Base-by-base conservation (phyloP, 2,329 filamentous ascomycete genomes). In the Fusarium aywerte region DNA sequence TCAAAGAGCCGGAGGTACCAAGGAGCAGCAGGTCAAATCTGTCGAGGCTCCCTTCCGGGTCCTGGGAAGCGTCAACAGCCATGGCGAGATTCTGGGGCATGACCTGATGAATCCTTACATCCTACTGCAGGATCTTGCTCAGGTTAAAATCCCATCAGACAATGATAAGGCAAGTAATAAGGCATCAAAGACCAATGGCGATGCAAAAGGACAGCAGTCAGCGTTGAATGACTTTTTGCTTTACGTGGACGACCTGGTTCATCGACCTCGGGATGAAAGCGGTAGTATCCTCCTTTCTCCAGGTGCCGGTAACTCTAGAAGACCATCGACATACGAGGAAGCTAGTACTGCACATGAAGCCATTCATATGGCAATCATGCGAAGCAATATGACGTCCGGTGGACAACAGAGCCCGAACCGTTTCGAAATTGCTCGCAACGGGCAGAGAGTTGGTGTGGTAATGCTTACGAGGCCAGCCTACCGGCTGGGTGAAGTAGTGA, bases 51-150 rank as follows among this genome's bases (percentile, higher is more conserved):
- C 96, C 0, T 97, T 99, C 75, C 89, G 96, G 39, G 92, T 99
- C 4, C 87, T 98, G 50, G 95, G 95, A 38, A 96, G 95, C 70
- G 95, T 99, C 35, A 96, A 97, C 79, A 88, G 88, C 62, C 87
- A 93, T 70, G 95, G 95, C 67, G 92, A 97, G 73, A 90, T 97
- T 32, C 85, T 97, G 15, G 93, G 93, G 2, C 95, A 99, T 77
- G 95, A 99, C 77, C 83, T 99, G 15, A 97, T 97, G 90, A 91
- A 89, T 36, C 96, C 96, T 0, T 97, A 98, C 75, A 92, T 98
- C 29, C 84, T 98, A 52, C 84, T 98, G 42, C 90, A 89, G 56
- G 95, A 98, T 73, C 87, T 92, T 76, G 95, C 96, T 4, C 85
- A 86, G 53, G 87, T 91, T 29, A 85, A 84, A 67, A 83, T 81